These are phyloP conservation scores for Fusarium torreyae DNA, from an alignment of 2,329 filamentous ascomycete genomes.

Conservation along the genomic window DNA sequence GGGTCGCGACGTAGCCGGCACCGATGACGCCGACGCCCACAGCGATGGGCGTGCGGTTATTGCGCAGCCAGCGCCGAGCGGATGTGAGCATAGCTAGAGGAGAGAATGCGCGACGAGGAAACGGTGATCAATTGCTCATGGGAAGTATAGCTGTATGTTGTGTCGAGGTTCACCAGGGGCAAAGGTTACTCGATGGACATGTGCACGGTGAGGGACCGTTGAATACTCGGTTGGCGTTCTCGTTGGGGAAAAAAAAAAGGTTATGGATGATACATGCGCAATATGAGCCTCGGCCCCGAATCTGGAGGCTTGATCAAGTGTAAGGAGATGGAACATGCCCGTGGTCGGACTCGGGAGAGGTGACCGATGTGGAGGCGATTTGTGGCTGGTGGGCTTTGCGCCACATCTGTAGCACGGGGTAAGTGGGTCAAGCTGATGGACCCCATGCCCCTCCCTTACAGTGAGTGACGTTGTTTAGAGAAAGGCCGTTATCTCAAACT, in stretches of 20 bases:
- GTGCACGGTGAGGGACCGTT: slow-evolving; percentile 28
- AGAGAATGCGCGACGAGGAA: slow-evolving; percentile 8
- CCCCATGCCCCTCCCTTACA: slow-evolving; percentile 32
- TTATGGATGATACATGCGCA: slow-evolving; percentile 26
- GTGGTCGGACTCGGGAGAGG: slow-evolving; percentile 28
- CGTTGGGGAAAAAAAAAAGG: slow-evolving; percentile 25
- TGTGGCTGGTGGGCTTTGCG: slow-evolving; percentile 13
- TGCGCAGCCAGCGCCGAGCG: slow-evolving; percentile 90
- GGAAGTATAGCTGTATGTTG: slow-evolving; percentile 17
- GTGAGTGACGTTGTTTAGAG: slow-evolving; percentile 33
- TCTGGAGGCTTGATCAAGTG: slow-evolving; percentile 30
- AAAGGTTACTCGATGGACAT: slow-evolving; percentile 16
- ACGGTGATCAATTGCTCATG: slow-evolving; percentile 39
- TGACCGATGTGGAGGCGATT: slow-evolving; percentile 12
- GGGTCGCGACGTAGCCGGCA: slow-evolving; percentile 90
- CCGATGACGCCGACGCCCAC: slow-evolving; percentile 90
- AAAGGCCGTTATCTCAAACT: slow-evolving; percentile 13
- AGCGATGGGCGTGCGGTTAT: slow-evolving; percentile 91
- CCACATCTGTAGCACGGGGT: slow-evolving; percentile 27
- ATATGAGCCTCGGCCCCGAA: slow-evolving; percentile 37
- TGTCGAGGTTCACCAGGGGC: slow-evolving; percentile 16
- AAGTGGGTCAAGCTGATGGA: slow-evolving; percentile 15
- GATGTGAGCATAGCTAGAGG: slow-evolving; percentile 71
- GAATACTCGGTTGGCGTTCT: slow-evolving; percentile 17
- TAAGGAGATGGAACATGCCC: slow-evolving; percentile 18